These are phyloP conservation scores for Mycena galopus DNA, from an alignment of 768 basidiomycete genomes.

Conservation along the genomic window DNA sequence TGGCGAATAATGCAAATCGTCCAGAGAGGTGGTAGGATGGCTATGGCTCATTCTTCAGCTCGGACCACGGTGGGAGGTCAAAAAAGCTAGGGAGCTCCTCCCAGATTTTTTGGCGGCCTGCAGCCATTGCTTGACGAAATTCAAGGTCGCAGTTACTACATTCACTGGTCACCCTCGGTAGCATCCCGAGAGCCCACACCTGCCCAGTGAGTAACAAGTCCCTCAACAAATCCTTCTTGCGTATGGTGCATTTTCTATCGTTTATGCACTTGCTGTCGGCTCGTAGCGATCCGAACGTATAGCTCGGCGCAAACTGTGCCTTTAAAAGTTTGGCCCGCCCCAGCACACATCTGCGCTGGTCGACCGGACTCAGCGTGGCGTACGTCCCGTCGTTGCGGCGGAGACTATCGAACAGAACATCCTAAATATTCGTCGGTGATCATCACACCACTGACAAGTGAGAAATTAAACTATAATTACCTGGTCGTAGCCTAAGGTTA, in stretches of 20 bases:
- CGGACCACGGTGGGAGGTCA: not conserved
- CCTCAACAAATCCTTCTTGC: not conserved
- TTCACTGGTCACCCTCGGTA: no score
- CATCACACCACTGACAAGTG: no score
- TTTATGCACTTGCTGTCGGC: not conserved
- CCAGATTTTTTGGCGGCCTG: not conserved
- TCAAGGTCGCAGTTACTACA: no score
- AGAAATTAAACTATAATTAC: no score
- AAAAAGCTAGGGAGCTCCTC: not conserved
- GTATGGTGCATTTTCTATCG: not conserved
- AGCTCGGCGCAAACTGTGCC: not conserved
- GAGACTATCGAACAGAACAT: no score
- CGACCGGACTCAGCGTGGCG: not conserved
- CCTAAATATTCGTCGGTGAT: no score
- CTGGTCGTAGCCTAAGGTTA: not conserved
- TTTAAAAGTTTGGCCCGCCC: not conserved
- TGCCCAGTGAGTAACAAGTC: no score
- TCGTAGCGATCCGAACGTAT: not conserved
- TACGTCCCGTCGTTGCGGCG: not conserved
- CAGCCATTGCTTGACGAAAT: not conserved
- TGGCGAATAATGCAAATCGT: not conserved
- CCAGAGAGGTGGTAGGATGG: no score
- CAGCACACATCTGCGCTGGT: not conserved
- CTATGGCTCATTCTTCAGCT: not conserved
- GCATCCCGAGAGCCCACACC: no score